phyloP scores from a whole-genome alignment of 2,329 filamentous ascomycete genomes.

The Venturia asperata region DNA sequence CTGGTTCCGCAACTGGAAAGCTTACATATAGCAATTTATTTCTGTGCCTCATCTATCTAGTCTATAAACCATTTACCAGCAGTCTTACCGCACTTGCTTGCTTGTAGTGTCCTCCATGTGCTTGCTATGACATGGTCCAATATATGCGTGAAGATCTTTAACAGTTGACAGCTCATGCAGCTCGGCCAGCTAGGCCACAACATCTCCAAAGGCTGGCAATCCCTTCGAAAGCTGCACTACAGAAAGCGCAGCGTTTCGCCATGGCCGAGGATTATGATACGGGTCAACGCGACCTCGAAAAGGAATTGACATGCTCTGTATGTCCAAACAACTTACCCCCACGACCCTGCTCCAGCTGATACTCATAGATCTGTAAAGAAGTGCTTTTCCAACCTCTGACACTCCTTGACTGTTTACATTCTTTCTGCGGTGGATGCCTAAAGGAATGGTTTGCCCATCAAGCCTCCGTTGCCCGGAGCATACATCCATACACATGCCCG shows the following conservation, averaged over 20 bases:
- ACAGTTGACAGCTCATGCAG: constrained; percentile 12
- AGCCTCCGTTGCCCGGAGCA: constrained; percentile 50
- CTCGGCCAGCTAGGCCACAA: neutral
- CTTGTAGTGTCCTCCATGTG: neutral
- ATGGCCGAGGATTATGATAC: constrained; percentile 23
- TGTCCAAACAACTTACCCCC: constrained; percentile 34
- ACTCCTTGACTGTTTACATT: constrained; percentile 87
- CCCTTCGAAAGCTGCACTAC: constrained; percentile 13
- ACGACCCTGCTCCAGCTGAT: constrained; percentile 14
- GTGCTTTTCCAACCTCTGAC: constrained; percentile 86
- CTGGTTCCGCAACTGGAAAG: neutral
- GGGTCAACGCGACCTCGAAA: constrained; percentile 65
- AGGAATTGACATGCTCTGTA: constrained; percentile 92
- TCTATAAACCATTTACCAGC: neutral
- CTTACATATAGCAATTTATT: neutral
- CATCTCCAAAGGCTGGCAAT: constrained; percentile 16
- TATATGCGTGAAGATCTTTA: neutral
- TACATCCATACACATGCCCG: constrained; percentile 73
- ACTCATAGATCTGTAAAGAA: constrained; percentile 83
- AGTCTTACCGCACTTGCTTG: neutral
- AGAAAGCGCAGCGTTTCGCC: constrained; percentile 11
- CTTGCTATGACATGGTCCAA: neutral
- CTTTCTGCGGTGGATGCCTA: constrained; percentile 89
- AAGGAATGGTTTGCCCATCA: constrained; percentile 95
- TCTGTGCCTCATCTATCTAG: neutral